These are phyloP conservation scores for Kuraishia ogatae DNA, from an alignment of 805 yeast genomes.

Conservation along the genomic window DNA sequence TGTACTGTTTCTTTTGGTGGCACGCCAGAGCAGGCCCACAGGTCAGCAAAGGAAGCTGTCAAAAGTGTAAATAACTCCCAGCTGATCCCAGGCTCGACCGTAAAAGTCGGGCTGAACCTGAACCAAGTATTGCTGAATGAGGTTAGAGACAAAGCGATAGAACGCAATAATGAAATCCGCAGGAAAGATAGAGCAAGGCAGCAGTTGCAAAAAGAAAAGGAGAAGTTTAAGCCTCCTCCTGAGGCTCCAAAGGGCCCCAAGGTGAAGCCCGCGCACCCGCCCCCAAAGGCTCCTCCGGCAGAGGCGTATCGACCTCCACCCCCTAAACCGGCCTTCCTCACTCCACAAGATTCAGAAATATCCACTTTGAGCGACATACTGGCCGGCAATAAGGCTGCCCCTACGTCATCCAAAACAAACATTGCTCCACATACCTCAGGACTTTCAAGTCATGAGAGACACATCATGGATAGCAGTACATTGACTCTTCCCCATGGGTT, in stretches of 20 bases:
- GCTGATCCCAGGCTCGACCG: slow-evolving; percentile 41
- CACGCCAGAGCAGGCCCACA: slow-evolving; percentile 36
- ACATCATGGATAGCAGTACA: slow-evolving; percentile 17
- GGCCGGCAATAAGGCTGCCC: neutral
- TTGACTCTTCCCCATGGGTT: slow-evolving; percentile 38
- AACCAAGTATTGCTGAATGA: slow-evolving; percentile 27
- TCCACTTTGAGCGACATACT: neutral
- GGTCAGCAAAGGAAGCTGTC: slow-evolving; percentile 36
- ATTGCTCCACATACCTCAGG: neutral
- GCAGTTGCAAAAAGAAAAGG: slow-evolving; percentile 14
- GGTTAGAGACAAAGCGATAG: slow-evolving; percentile 19
- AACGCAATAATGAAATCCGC: slow-evolving; percentile 29
- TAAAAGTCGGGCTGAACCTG: slow-evolving; percentile 44
- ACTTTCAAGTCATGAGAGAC: slow-evolving; percentile 21
- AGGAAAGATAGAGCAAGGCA: slow-evolving; percentile 23
- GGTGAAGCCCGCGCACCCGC: neutral
- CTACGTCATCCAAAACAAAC: neutral
- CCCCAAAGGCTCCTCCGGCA: neutral
- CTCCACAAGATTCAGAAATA: neutral
- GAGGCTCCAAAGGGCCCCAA: slow-evolving; percentile 3
- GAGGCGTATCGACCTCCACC: neutral
- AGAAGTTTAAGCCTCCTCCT: slow-evolving; percentile 7
- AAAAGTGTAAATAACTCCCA: slow-evolving; percentile 28
- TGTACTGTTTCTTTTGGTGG: slow-evolving; percentile 58
- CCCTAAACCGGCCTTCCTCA: neutral